phyloP scores from a whole-genome alignment of 305 asterid species.

The Fraxinus paxiana region DNA sequence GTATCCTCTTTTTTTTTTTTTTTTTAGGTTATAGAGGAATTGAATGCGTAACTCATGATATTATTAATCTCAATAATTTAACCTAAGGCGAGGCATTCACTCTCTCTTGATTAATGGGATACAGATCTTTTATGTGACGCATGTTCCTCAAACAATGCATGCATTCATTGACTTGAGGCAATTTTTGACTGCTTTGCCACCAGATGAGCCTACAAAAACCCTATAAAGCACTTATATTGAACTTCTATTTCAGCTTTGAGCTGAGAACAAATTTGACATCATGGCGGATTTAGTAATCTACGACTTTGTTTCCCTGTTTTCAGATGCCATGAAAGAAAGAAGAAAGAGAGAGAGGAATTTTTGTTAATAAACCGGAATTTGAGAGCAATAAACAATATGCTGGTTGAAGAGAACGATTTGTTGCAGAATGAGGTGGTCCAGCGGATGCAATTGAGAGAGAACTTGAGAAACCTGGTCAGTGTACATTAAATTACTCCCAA shows the following conservation, averaged over 20 bases:
- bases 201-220: not conserved
- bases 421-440: constrained; percentile 13
- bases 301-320: constrained; percentile 5
- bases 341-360: not conserved
- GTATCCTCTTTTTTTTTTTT: not conserved
- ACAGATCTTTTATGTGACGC: not conserved
- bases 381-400: constrained; percentile 14
- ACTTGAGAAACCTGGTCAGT: constrained; percentile 11
- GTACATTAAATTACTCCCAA: not conserved
- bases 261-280: constrained; percentile 12
- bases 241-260: constrained; percentile 3
- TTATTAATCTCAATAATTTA: not conserved
- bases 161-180: not conserved
- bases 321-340: constrained; percentile 9
- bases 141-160: constrained; percentile 20
- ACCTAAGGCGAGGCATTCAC: constrained; percentile 3
- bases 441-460: constrained; percentile 3
- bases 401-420: constrained; percentile 17
- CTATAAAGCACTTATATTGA: not conserved
- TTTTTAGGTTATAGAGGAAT: not conserved
- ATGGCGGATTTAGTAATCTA: not conserved
- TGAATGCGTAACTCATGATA: not conserved
- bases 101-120: constrained; percentile 19
- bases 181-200: not conserved
- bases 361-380: constrained; percentile 14